Evolutionary conservation across 192 early-diverging fungal species (phyloP).

Genomic region (Backusella tuberculispora): DNA sequence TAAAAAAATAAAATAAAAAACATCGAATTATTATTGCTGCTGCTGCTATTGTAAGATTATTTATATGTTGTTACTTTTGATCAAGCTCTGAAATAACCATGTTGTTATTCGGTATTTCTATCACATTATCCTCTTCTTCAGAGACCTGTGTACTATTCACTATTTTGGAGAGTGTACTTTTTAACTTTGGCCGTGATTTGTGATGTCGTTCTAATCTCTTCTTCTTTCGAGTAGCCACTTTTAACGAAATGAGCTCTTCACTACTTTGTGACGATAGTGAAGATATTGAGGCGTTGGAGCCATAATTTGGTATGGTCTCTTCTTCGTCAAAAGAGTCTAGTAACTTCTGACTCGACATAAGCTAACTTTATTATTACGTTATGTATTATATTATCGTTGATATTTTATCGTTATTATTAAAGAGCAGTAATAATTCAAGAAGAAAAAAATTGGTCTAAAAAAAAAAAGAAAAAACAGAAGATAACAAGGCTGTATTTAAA

Average conservation of each 20-base stretch:
- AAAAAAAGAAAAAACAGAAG: not conserved
- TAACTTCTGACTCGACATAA: slow-evolving; percentile 1
- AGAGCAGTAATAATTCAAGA: not conserved
- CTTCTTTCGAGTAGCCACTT: slow-evolving; percentile 7
- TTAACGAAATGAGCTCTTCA: slow-evolving; percentile 1
- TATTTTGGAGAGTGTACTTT: slow-evolving; percentile 11
- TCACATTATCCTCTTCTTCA: slow-evolving; percentile 9
- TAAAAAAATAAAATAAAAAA: not conserved
- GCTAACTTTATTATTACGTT: not conserved
- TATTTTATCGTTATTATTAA: too few species aligned
- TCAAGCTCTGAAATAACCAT: not conserved
- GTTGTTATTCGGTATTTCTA: not conserved
- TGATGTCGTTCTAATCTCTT: slow-evolving; percentile 16
- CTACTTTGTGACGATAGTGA: slow-evolving; percentile 1
- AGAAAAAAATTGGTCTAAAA: not conserved
- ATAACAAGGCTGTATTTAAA: not conserved
- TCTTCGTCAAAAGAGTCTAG: not conserved
- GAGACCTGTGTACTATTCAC: not conserved
- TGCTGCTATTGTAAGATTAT: not conserved
- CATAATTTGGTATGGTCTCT: not conserved
- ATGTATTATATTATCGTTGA: too few species aligned
- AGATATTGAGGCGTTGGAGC: not conserved
- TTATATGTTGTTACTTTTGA: not conserved
- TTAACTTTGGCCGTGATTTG: slow-evolving; percentile 8
- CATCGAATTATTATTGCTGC: not conserved